phyloP scores from a whole-genome alignment of 108 stramenopile genomes.

The Tribonema minus region DNA sequence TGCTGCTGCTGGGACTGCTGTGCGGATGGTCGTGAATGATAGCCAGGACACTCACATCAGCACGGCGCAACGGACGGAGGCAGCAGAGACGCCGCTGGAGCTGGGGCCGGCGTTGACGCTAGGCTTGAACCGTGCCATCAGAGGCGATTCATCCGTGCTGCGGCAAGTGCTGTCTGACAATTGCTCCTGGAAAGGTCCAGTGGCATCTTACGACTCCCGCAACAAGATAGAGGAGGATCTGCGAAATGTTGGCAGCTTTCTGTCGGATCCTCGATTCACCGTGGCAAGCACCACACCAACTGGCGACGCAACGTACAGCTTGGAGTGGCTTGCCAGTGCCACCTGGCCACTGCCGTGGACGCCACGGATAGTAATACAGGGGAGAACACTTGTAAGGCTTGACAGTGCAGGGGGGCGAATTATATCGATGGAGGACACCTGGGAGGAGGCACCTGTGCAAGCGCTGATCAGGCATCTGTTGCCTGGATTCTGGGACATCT shows the following conservation, averaged over 20 bases:
- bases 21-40: too few species aligned
- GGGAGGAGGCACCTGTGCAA: constrained; percentile 2
- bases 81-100: constrained; percentile 3
- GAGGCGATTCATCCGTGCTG: constrained; percentile 26
- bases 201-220: constrained; percentile 3
- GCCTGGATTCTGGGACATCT: constrained; percentile 36
- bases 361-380: constrained; percentile 14
- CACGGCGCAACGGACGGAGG: too few species aligned
- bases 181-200: constrained; percentile 10
- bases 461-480: constrained; percentile 6
- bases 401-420: not conserved
- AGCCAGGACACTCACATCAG: too few species aligned
- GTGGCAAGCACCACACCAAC: not conserved
- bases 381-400: not conserved
- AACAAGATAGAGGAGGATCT: constrained; percentile 15
- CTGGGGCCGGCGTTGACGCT: constrained; percentile 28
- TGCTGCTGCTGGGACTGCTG: too few species aligned
- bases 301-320: not conserved
- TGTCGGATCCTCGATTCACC: constrained; percentile 18
- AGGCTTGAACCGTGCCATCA: constrained; percentile 22
- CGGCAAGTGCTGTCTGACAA: constrained; percentile 15
- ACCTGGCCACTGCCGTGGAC: constrained; percentile 43
- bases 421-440: constrained; percentile 4
- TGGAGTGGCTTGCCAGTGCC: constrained; percentile 27
- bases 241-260: constrained; percentile 7